Evolutionary conservation across 176 grass and related monocot species (phyloP).

Genomic region (Eragrostis nindensis): DNA sequence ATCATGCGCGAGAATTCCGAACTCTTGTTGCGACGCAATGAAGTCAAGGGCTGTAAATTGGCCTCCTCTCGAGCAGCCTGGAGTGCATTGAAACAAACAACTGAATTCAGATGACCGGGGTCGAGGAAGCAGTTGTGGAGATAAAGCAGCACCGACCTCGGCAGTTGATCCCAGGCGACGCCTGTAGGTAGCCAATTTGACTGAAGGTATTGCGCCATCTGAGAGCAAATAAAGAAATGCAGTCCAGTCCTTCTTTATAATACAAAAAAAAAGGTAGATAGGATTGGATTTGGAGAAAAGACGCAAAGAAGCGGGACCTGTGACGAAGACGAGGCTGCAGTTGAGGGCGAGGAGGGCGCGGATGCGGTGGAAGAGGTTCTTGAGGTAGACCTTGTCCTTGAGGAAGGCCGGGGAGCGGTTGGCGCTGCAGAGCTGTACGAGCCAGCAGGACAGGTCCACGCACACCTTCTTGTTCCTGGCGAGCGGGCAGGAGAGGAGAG

Average conservation of each 20-base stretch:
- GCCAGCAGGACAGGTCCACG: constrained; percentile 95
- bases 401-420: constrained; percentile 48
- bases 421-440: constrained; percentile 73
- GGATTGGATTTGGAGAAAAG: neutral
- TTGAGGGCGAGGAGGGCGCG: constrained; percentile 90
- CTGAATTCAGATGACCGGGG: neutral
- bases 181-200: constrained; percentile 92
- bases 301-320: constrained; percentile 49
- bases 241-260: neutral
- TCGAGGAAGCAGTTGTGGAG: neutral
- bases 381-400: constrained; percentile 86
- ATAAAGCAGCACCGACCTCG: constrained; percentile 37
- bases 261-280: neutral
- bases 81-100: neutral
- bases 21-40: constrained; percentile 74
- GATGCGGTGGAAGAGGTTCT: constrained; percentile 85
- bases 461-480: constrained; percentile 93
- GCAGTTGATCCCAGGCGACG: constrained; percentile 65
- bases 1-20: constrained; percentile 96
- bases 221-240: constrained; percentile 10
- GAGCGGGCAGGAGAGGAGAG: neutral
- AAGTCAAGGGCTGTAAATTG: constrained; percentile 60
- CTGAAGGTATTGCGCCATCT: constrained; percentile 95
- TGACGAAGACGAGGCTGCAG: constrained; percentile 85
- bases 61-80: constrained; percentile 54